Evolutionary conservation across 2,329 filamentous ascomycete genomes (phyloP).

Genomic region (Blumeriella jaapii): DNA sequence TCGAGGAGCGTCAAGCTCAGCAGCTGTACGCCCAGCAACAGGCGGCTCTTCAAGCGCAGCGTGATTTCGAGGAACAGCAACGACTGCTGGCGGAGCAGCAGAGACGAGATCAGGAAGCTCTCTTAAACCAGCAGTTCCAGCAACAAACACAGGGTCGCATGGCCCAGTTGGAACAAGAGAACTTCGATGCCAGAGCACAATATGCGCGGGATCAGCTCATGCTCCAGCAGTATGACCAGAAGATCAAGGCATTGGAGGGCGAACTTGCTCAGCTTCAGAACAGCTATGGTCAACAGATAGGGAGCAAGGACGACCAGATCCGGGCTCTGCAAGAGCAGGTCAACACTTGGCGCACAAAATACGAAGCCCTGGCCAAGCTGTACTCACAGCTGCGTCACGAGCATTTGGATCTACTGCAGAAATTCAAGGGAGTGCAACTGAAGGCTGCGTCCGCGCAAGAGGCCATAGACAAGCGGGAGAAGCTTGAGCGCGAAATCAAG

Average conservation of each 20-base stretch:
- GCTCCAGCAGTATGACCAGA: constrained; percentile 90
- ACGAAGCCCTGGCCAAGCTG: constrained; percentile 89
- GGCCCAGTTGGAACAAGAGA: constrained; percentile 89
- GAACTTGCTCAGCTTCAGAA: constrained; percentile 73
- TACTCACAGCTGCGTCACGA: constrained; percentile 94
- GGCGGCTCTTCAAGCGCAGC: constrained; percentile 72
- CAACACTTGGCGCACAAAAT: constrained; percentile 95
- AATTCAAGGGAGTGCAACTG: constrained; percentile 90
- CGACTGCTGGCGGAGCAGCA: constrained; percentile 79
- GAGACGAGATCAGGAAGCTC: constrained; percentile 77
- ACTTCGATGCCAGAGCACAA: constrained; percentile 84
- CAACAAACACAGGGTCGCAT: constrained; percentile 94
- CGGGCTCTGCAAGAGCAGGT: constrained; percentile 88
- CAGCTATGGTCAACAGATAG: constrained; percentile 74
- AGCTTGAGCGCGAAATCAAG: constrained; percentile 94
- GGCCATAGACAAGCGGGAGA: constrained; percentile 88
- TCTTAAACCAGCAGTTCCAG: constrained; percentile 78
- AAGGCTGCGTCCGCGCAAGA: constrained; percentile 96
- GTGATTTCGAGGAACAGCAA: constrained; percentile 95
- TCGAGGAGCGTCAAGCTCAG: constrained; percentile 79
- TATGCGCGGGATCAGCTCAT: constrained; percentile 96
- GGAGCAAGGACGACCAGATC: constrained; percentile 91
- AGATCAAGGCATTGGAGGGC: constrained; percentile 83
- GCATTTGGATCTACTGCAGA: constrained; percentile 87
- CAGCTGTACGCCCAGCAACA: constrained; percentile 73